phyloP scores from a whole-genome alignment of 2,329 filamentous ascomycete species.

The Hymenotorrendiella dingleyae region DNA sequence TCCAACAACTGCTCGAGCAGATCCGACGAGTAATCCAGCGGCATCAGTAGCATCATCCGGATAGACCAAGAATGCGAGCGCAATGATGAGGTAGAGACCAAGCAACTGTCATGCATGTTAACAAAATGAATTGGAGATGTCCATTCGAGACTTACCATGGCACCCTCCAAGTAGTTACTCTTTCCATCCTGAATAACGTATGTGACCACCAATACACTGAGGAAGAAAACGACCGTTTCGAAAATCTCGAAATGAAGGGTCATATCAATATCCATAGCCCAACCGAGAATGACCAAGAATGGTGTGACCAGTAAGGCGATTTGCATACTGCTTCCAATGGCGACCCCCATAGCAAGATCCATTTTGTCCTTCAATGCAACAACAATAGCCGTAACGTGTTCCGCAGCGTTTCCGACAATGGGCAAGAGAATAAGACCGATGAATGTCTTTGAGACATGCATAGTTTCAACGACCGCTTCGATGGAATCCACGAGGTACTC shows the following conservation, averaged over 20 bases:
- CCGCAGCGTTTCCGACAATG: constrained; percentile 74
- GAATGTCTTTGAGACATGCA: constrained; percentile 72
- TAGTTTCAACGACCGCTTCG: constrained; percentile 62
- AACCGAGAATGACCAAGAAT: constrained; percentile 72
- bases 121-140: neutral
- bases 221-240: constrained; percentile 71
- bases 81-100: constrained; percentile 50
- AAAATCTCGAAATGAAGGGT: constrained; percentile 76
- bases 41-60: constrained; percentile 39
- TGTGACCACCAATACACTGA: constrained; percentile 69
- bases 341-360: constrained; percentile 71
- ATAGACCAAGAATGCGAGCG: constrained; percentile 54
- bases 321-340: constrained; percentile 76
- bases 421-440: constrained; percentile 75
- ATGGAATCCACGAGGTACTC: constrained; percentile 75
- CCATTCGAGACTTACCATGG: constrained; percentile 42
- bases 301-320: constrained; percentile 78
- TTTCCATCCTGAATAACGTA: constrained; percentile 76
- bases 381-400: constrained; percentile 76
- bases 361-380: constrained; percentile 74
- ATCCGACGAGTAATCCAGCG: constrained; percentile 1
- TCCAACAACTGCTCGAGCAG: neutral
- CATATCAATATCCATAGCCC: constrained; percentile 64
- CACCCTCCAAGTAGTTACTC: constrained; percentile 78
- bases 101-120: constrained; percentile 43